phyloP scores from a whole-genome alignment of 768 basidiomycete species.

The Tephrocybe sp. region DNA sequence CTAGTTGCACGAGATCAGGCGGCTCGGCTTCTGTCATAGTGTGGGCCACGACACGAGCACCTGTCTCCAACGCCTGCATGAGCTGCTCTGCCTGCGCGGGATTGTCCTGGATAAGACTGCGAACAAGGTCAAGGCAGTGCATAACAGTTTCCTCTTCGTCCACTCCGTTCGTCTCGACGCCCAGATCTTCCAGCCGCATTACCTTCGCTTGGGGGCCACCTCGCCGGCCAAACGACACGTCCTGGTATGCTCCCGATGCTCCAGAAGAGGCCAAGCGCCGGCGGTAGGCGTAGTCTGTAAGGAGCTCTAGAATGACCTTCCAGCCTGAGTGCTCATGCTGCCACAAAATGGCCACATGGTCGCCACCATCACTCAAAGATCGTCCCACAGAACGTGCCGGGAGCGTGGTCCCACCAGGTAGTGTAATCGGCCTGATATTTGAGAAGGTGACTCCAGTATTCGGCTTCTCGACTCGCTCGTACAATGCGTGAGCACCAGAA shows the following conservation, averaged over 20 bases:
- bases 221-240: constrained; percentile 53
- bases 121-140: constrained; percentile 77
- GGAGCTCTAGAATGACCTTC: constrained; percentile 80
- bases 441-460: constrained; percentile 52
- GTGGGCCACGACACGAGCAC: constrained; percentile 51
- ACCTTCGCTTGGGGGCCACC: constrained; percentile 37
- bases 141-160: constrained; percentile 69
- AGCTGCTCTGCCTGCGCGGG: constrained; percentile 62
- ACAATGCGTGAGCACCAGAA: constrained; percentile 67
- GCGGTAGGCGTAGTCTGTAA: constrained; percentile 73
- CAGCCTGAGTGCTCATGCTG: constrained; percentile 82
- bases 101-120: constrained; percentile 74
- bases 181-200: constrained; percentile 65
- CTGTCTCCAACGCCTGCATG: constrained; percentile 65
- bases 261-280: constrained; percentile 44
- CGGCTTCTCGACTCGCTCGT: constrained; percentile 65
- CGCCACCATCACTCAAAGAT: constrained; percentile 72
- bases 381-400: constrained; percentile 67
- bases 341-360: constrained; percentile 77
- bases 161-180: constrained; percentile 63
- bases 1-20: constrained; percentile 77
- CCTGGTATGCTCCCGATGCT: constrained; percentile 39
- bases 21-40: constrained; percentile 53
- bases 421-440: constrained; percentile 64
- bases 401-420: constrained; percentile 77